Evolutionary conservation across 257 asterid species (phyloP).

Genomic region (Verbascum thapsus): DNA sequence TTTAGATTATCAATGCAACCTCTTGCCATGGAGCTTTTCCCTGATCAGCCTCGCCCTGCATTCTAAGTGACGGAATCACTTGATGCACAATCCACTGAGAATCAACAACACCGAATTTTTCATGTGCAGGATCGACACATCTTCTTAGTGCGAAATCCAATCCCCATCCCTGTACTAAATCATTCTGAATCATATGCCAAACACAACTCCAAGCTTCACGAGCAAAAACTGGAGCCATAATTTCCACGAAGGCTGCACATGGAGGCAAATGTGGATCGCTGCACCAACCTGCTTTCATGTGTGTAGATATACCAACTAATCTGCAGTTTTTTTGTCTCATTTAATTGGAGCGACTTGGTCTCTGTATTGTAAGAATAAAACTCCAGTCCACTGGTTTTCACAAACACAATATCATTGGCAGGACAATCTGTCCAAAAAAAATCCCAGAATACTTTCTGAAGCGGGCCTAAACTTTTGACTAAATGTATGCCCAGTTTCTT

Average conservation of each 20-base stretch:
- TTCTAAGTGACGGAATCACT: constrained; percentile 99
- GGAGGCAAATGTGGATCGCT: constrained; percentile 98
- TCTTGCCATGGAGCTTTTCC: constrained; percentile 96
- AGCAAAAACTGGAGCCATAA: constrained; percentile 99
- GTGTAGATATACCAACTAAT: constrained; percentile 91
- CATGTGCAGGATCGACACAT: constrained; percentile 98
- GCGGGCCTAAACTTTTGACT: constrained; percentile 73
- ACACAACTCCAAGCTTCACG: constrained; percentile 99
- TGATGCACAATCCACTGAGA: constrained; percentile 99
- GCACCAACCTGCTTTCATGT: constrained; percentile 99
- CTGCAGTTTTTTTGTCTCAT: constrained; percentile 68
- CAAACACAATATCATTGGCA: constrained; percentile 73
- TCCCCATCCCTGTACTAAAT: constrained; percentile 99
- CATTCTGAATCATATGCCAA: constrained; percentile 99
- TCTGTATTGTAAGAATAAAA: constrained; percentile 59
- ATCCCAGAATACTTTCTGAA: constrained; percentile 84
- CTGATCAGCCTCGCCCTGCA: constrained; percentile 83
- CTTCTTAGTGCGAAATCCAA: constrained; percentile 97
- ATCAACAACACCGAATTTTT: constrained; percentile 97
- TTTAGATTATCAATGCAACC: too few relatives aligned
- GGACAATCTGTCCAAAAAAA: constrained; percentile 95
- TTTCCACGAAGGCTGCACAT: constrained; percentile 99
- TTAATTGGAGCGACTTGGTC: constrained; percentile 64
- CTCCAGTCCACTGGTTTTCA: constrained; percentile 91
- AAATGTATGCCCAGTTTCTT: constrained; percentile 58